These are phyloP conservation scores for Tolypocladium endophyticum DNA, from an alignment of 2,329 filamentous ascomycete species.

Conservation along the genomic window DNA sequence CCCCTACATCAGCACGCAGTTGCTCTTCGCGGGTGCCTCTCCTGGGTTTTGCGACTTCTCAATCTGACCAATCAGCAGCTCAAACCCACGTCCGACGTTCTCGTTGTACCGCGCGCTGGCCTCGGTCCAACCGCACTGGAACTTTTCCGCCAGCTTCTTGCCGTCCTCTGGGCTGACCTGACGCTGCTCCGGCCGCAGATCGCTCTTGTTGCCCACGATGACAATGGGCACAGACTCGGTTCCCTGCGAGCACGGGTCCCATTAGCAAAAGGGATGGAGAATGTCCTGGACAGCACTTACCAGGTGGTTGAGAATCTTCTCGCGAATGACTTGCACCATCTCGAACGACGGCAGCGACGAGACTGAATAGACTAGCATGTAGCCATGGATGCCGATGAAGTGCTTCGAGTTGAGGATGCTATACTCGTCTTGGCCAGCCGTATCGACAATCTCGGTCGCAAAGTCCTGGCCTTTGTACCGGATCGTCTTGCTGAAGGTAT, in stretches of 20 bases:
- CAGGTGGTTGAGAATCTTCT: slow-evolving; percentile 94
- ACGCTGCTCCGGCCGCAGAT: slow-evolving; percentile 83
- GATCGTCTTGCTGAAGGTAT: slow-evolving; percentile 95
- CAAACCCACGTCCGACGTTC: slow-evolving; percentile 87
- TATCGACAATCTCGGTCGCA: slow-evolving; percentile 95
- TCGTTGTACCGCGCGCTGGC: slow-evolving; percentile 89
- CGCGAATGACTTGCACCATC: slow-evolving; percentile 90
- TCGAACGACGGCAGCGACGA: slow-evolving; percentile 89
- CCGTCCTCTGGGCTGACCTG: slow-evolving; percentile 83
- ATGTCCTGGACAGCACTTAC: slow-evolving; percentile 39
- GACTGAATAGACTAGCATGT: slow-evolving; percentile 98
- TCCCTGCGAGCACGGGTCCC: slow-evolving; percentile 44
- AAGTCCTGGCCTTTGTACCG: slow-evolving; percentile 88
- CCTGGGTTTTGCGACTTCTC: slow-evolving; percentile 88
- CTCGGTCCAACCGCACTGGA: slow-evolving; percentile 90
- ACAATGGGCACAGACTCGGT: slow-evolving; percentile 87
- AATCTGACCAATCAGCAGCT: slow-evolving; percentile 87
- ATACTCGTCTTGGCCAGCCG: slow-evolving; percentile 97
- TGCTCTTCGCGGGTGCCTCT: slow-evolving; percentile 68
- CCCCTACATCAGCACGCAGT: slow-evolving; percentile 73
- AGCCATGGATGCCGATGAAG: slow-evolving; percentile 97
- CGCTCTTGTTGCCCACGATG: slow-evolving; percentile 94
- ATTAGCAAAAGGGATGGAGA: not conserved
- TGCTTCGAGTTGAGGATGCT: slow-evolving; percentile 97
- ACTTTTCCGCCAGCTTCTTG: slow-evolving; percentile 71